Conservation (phyloP, 2,329 filamentous ascomycete species). For the Macrophomina tecta region DNA sequence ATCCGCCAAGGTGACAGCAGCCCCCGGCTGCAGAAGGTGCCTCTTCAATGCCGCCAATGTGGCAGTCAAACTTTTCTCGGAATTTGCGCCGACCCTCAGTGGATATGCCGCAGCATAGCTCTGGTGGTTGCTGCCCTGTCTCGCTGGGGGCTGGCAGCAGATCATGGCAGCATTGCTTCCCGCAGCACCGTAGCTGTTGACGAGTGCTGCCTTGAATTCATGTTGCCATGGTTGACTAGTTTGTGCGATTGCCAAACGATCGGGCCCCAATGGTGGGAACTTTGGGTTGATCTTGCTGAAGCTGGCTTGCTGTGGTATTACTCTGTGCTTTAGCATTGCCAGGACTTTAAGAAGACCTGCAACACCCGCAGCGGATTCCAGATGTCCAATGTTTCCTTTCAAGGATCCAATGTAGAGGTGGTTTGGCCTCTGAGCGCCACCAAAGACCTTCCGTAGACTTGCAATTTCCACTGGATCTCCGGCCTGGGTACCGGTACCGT, state of each 20-base stretch:
- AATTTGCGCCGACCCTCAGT: background rate
- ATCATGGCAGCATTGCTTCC: constrained; percentile 35
- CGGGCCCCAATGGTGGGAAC: constrained; percentile 27
- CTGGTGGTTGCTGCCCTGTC: too few species aligned
- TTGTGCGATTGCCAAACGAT: constrained; percentile 30
- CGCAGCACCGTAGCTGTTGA: constrained; percentile 37
- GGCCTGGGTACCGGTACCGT: constrained; percentile 66
- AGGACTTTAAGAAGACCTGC: constrained; percentile 37
- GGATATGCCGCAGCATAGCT: background rate
- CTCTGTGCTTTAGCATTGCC: constrained; percentile 32
- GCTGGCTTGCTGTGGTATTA: constrained; percentile 34
- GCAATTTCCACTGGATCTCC: constrained; percentile 46
- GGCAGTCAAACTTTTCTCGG: too few species aligned
- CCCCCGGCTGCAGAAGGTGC: too few species aligned
- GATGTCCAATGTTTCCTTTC: constrained; percentile 40
- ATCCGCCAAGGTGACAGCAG: too few species aligned
- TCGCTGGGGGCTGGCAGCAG: background rate
- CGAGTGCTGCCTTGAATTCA: constrained; percentile 23
- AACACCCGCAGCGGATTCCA: constrained; percentile 38
- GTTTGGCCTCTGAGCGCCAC: background rate
- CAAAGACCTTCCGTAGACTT: constrained; percentile 21
- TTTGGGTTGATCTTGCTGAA: constrained; percentile 30
- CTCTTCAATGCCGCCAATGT: too few species aligned
- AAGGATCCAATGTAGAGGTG: constrained; percentile 30
- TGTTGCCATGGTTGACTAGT: constrained; percentile 30